Evolutionary conservation across 208 protist species (phyloP), one percentile per base, ranked within the genome.

Genomic region (Trypanosoma brucei): DNA sequence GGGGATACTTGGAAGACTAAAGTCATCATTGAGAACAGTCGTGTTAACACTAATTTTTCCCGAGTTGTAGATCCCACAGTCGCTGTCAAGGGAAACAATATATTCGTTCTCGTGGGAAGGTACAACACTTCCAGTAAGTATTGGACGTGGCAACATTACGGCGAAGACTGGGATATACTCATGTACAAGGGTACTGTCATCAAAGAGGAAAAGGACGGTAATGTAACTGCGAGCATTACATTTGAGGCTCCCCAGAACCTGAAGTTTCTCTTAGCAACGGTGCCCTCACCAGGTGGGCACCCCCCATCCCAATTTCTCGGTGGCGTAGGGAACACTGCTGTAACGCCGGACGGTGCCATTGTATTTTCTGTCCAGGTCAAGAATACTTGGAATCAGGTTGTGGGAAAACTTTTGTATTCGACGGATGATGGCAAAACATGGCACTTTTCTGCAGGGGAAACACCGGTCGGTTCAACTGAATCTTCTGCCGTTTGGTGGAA

Each of bases 61-160:
- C 42, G 42, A 6, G 42, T 46, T 6, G 42, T 46, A 11, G 42
- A 46, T 46, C 42, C 42, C 42, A 46, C 42, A 46, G 42, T 46
- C 11, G 42, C 42, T 0, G 42, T 46, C 8, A 46, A 46, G 42
- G 11, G 11, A 14, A 46, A 46, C 42, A 46, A 11, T 46, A 46
- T 46, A 14, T 46, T 14, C 11, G 42, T 46, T 6, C 42, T 46
- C 11, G 42, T 46, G 6, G 42, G 42, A 46, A 46, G 42, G 42
- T 46, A 46, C 42, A 46, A 46, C 42, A 46, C 42, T 46, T 46
- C 42, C 42, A 46, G 11, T 14, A 11, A 6, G 42, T 46, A 46
- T 46, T 46, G 42, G 42, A 46, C 42, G 42, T 46, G 42, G 42
- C 42, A 46, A 46, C 42, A 46, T 11, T 46, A 46, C 42, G 42